A percentile compares a stretch with the other conserved stretches of the same genome.
These are phyloP conservation scores for Plasmodium inui DNA, from an alignment of 169 alveolate species.

Conservation along the genomic window DNA sequence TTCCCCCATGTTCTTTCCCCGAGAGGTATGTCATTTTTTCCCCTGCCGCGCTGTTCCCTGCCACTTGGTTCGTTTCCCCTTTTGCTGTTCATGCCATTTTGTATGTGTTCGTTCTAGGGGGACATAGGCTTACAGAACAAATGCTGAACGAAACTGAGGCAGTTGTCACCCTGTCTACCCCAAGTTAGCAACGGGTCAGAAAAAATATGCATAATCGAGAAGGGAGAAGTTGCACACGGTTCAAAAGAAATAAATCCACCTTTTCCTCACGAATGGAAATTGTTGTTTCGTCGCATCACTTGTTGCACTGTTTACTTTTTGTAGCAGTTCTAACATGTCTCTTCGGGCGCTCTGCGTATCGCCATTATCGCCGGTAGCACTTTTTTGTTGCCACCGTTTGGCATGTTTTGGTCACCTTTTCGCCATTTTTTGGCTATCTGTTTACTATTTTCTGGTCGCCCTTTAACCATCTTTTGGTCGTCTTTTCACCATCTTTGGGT, in stretches of 20 bases:
- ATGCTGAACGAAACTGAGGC: neutral
- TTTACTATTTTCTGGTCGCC: neutral
- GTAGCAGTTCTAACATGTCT: neutral
- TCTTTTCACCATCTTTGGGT: no score
- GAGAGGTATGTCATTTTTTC: neutral
- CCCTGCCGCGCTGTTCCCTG: neutral
- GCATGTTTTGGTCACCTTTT: neutral
- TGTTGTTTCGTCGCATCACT: neutral
- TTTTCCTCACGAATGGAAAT: neutral
- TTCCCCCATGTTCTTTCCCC: neutral
- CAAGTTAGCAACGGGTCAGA: neutral
- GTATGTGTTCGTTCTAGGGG: neutral
- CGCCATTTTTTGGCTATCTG: neutral
- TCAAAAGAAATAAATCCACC: neutral
- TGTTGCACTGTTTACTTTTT: neutral
- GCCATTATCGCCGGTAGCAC: neutral
- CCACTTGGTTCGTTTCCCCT: neutral
- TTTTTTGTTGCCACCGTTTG: neutral
- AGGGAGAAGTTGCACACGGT: neutral
- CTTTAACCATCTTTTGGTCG: no score
- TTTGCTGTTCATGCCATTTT: neutral
- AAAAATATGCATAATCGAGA: neutral
- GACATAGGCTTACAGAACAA: neutral
- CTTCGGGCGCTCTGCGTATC: neutral
- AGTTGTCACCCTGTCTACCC: neutral